Percentiles rank a stretch among this genome's conserved stretches.
These are phyloP conservation scores for Solanum hybrid DNA, from an alignment of 305 asterid species.

Conservation along the genomic window DNA sequence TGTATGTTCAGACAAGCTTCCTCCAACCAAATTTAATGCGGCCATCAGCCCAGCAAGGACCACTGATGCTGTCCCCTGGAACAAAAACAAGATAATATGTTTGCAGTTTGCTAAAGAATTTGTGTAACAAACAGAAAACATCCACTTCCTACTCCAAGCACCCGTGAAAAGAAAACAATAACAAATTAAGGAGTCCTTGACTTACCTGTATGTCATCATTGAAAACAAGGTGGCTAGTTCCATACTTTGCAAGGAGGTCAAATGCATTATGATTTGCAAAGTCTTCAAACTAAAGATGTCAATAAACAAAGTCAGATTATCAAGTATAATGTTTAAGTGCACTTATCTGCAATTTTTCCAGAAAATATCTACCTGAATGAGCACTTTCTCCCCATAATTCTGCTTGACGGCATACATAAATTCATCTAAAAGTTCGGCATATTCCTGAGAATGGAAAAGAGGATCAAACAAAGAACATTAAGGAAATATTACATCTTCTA, in stretches of 20 bases:
- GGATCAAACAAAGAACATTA: neutral
- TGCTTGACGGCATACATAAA: slow-evolving; percentile 92
- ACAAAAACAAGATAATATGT: neutral
- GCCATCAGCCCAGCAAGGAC: slow-evolving; percentile 90
- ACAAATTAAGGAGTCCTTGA: neutral
- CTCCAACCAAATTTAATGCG: slow-evolving; percentile 69
- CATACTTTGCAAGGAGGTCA: slow-evolving; percentile 82
- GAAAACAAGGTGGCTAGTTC: slow-evolving; percentile 88
- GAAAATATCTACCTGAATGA: slow-evolving; percentile 54
- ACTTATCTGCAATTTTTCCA: neutral
- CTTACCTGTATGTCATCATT: slow-evolving; percentile 93
- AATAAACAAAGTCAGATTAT: slow-evolving; percentile 9
- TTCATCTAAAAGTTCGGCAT: slow-evolving; percentile 82
- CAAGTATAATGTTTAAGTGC: slow-evolving; percentile 4
- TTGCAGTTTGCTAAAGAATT: neutral
- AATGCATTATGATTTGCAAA: slow-evolving; percentile 98
- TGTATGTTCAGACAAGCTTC: slow-evolving; percentile 72
- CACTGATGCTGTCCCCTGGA: slow-evolving; percentile 97
- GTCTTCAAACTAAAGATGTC: slow-evolving; percentile 76
- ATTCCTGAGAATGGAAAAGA: slow-evolving; percentile 42
- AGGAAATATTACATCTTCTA: neutral
- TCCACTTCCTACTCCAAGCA: neutral
- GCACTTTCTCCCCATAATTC: slow-evolving; percentile 94
- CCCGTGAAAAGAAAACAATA: neutral
- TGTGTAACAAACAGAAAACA: neutral